These are phyloP conservation scores for Suillus lakei DNA, from an alignment of 768 basidiomycete genomes.

Conservation along the genomic window DNA sequence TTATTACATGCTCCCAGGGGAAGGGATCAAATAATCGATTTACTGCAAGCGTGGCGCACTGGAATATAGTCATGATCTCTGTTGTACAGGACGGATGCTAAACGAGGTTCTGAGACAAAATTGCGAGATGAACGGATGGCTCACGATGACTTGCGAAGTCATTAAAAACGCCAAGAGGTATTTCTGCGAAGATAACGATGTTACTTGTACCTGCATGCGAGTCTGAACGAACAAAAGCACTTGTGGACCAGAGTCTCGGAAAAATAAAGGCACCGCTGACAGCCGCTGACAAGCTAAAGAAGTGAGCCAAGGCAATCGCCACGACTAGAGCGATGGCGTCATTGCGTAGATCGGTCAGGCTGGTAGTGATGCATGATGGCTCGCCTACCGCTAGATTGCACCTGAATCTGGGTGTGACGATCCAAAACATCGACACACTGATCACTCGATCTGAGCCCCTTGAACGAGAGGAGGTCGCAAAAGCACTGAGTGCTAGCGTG, in stretches of 20 bases:
- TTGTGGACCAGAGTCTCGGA: neutral
- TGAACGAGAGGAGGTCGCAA: neutral
- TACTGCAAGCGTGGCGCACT: neutral
- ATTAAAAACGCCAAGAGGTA: neutral
- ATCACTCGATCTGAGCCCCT: neutral
- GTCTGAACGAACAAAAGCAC: neutral
- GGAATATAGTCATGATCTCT: neutral
- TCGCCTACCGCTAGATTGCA: neutral
- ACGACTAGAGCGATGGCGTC: neutral
- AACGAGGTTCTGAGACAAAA: neutral
- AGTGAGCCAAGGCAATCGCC: neutral
- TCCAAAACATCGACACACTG: neutral
- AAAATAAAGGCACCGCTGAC: neutral
- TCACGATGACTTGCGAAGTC: neutral
- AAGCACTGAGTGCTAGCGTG: neutral
- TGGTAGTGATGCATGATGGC: neutral
- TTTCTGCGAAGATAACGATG: neutral
- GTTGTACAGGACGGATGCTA: neutral
- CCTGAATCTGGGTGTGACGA: neutral
- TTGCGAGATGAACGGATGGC: neutral
- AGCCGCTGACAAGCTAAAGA: neutral
- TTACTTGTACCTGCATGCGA: neutral
- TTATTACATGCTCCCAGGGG: neutral
- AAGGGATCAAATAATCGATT: neutral
- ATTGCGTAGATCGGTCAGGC: too few species aligned